A percentile compares a stretch with the other conserved stretches of the same genome.
Conservation (phyloP, 345 rosid genomes). For the Erysimum cheiranthoides region DNA sequence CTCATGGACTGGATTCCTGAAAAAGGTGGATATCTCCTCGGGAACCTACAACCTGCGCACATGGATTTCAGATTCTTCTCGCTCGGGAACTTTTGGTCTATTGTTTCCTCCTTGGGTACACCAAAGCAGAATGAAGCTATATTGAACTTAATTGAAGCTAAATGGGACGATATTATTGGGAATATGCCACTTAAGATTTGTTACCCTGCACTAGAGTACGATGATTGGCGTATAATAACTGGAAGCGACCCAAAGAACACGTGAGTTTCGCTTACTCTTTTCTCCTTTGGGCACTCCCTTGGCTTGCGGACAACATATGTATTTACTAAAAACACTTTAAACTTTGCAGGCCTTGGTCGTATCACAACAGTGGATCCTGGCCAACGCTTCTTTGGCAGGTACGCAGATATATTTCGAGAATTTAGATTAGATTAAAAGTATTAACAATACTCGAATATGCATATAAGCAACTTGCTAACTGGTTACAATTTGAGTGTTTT, state of each 20-base stretch:
- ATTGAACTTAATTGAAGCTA: conserved; percentile 70
- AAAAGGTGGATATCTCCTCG: conserved; percentile 80
- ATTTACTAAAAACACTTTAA: conserved; percentile 11
- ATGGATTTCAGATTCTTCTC: conserved; percentile 92
- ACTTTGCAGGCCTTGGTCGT: conserved; percentile 90
- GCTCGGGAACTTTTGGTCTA: conserved; percentile 85
- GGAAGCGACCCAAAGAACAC: conserved; percentile 99
- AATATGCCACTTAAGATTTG: conserved; percentile 92
- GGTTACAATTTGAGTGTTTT: not conserved
- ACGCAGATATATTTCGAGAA: not conserved
- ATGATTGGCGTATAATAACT: conserved; percentile 95
- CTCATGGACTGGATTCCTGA: conserved; percentile 92
- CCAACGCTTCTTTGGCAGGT: conserved; percentile 99
- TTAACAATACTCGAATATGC: not conserved
- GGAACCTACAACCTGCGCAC: conserved; percentile 84
- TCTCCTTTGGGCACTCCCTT: not conserved
- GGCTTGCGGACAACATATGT: not conserved
- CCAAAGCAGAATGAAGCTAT: conserved; percentile 80
- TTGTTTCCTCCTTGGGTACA: conserved; percentile 76
- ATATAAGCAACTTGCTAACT: not conserved
- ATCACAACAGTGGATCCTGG: conserved; percentile 99
- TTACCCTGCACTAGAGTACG: conserved; percentile 84
- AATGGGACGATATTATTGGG: conserved; percentile 85
- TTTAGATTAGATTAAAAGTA: not conserved
- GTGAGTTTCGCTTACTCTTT: conserved; percentile 50